phyloP scores from a whole-genome alignment of 2,329 filamentous ascomycete genomes.

The Talaromyces atroroseus region DNA sequence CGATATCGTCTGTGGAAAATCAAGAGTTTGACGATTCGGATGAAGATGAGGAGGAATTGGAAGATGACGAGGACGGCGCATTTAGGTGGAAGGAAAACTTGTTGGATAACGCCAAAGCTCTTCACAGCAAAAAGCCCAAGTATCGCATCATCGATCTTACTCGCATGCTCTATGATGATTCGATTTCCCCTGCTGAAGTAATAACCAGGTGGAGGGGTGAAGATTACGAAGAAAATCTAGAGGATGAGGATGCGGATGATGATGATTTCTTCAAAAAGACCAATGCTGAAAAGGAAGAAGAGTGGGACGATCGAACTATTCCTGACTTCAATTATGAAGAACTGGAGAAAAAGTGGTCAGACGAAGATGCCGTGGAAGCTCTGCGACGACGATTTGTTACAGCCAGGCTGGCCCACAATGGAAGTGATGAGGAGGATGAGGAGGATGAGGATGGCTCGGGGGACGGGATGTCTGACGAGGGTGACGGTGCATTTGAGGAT shows the following conservation, averaged over 20 bases:
- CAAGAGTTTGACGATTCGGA: constrained; percentile 48
- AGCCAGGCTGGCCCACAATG: constrained; percentile 55
- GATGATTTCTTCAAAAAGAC: constrained; percentile 61
- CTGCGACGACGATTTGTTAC: constrained; percentile 72
- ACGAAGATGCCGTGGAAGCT: constrained; percentile 68
- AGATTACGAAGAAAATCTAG: constrained; percentile 55
- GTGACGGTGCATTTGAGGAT: constrained; percentile 79
- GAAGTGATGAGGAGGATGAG: constrained; percentile 53
- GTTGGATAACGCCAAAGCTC: constrained; percentile 63
- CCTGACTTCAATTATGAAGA: constrained; percentile 74
- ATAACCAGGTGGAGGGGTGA: constrained; percentile 74
- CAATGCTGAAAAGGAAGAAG: constrained; percentile 43
- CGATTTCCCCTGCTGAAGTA: constrained; percentile 68
- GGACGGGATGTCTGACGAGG: constrained; percentile 53
- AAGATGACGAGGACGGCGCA: constrained; percentile 65
- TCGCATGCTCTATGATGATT: constrained; percentile 80
- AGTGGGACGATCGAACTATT: constrained; percentile 69
- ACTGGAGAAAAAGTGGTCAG: constrained; percentile 79
- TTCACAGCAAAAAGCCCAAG: constrained; percentile 64
- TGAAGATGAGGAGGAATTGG: constrained; percentile 47
- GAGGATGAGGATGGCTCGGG: constrained; percentile 47
- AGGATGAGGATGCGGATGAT: constrained; percentile 55
- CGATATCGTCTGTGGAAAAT: constrained; percentile 62
- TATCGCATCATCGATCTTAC: constrained; percentile 80
- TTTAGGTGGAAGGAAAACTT: constrained; percentile 87